Evolutionary conservation across 345 rosid species (phyloP).

Genomic region (Camelina neglecta): DNA sequence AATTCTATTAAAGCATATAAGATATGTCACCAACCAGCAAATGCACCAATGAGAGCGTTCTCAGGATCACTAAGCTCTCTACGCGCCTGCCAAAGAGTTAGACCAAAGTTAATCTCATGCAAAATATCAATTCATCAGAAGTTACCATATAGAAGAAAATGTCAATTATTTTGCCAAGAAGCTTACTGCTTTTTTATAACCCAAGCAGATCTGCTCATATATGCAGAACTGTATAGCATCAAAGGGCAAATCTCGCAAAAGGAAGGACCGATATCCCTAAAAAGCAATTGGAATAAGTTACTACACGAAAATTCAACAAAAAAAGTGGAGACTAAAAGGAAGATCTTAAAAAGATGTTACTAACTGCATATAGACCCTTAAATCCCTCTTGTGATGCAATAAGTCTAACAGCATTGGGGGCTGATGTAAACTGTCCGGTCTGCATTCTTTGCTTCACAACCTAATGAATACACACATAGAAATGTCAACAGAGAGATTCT

Average conservation of each 20-base stretch:
- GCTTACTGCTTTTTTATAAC: slow-evolving; percentile 80
- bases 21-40: slow-evolving; percentile 65
- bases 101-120: slow-evolving; percentile 8
- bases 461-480: slow-evolving; percentile 46
- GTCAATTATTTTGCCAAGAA: slow-evolving; percentile 25
- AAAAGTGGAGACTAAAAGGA: not conserved
- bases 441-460: slow-evolving; percentile 98
- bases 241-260: slow-evolving; percentile 91
- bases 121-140: not conserved
- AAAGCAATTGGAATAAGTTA: slow-evolving; percentile 23
- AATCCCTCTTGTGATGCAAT: slow-evolving; percentile 80
- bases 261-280: slow-evolving; percentile 90
- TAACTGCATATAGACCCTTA: slow-evolving; percentile 89
- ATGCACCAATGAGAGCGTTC: slow-evolving; percentile 89
- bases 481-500: not conserved
- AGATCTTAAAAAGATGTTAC: slow-evolving; percentile 31
- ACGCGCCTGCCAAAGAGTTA: slow-evolving; percentile 56
- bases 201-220: slow-evolving; percentile 92
- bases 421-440: slow-evolving; percentile 87
- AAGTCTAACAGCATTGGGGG: slow-evolving; percentile 81
- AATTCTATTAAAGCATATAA: slow-evolving; percentile 25
- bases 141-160: slow-evolving; percentile 19
- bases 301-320: slow-evolving; percentile 15
- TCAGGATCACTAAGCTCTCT: slow-evolving; percentile 94
- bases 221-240: slow-evolving; percentile 97